phyloP scores from a whole-genome alignment of 352 stramenopile species.

The Phytopythium mirpurense region DNA sequence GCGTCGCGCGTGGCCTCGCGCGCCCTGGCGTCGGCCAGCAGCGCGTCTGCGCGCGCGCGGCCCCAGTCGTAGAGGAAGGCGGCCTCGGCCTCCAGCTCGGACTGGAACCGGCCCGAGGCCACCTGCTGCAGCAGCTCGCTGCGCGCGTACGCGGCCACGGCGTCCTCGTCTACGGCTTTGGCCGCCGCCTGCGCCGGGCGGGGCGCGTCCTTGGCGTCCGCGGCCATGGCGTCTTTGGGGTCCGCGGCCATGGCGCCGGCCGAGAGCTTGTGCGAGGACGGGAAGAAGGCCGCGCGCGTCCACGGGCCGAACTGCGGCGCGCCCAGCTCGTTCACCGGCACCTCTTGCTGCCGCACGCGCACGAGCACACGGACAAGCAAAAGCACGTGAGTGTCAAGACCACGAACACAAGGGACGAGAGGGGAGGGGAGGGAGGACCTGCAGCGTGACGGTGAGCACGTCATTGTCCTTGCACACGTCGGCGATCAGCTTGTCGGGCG shows the following conservation, averaged over 20 bases:
- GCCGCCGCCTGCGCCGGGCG: conserved; percentile 11
- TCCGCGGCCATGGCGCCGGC: neutral
- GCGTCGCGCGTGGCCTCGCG: conserved; percentile 47
- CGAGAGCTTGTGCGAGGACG: conserved; percentile 18
- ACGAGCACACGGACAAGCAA: neutral
- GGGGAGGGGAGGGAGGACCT: conserved; percentile 22
- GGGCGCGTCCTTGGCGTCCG: conserved; percentile 5
- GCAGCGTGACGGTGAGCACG: conserved; percentile 50
- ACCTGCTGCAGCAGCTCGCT: conserved; percentile 71
- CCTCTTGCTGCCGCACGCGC: conserved; percentile 45
- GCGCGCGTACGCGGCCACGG: conserved; percentile 60
- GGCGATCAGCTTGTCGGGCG: conserved; percentile 43
- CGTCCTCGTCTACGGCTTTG: conserved; percentile 19
- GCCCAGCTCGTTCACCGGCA: conserved; percentile 80
- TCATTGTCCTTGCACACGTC: conserved; percentile 78
- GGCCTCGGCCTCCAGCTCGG: conserved; percentile 72
- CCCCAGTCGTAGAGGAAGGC: conserved; percentile 80
- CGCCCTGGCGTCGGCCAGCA: conserved; percentile 40
- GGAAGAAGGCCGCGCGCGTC: conserved; percentile 56
- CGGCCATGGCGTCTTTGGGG: neutral
- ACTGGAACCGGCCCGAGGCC: conserved; percentile 73
- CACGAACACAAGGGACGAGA: neutral
- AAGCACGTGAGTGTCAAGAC: neutral
- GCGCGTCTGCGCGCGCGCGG: conserved; percentile 44
- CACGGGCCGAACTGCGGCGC: conserved; percentile 59